Conservation (phyloP, 1,139 yeast genomes). For the Candida sojae region DNA sequence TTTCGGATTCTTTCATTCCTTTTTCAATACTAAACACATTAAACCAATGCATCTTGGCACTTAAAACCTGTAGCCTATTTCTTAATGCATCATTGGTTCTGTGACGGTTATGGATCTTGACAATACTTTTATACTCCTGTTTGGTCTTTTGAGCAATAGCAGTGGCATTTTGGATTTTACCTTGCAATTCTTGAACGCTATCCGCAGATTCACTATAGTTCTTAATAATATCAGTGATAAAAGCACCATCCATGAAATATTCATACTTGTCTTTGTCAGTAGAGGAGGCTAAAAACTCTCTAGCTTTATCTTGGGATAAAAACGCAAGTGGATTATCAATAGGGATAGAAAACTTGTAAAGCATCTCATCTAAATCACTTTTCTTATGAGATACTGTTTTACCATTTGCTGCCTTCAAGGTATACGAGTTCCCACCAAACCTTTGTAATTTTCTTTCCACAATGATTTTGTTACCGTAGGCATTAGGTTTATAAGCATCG, state of each 20-base stretch:
- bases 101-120: constrained; percentile 40
- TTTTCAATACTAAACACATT: constrained; percentile 45
- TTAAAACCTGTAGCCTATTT: constrained; percentile 42
- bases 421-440: constrained; percentile 51
- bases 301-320: constrained; percentile 90
- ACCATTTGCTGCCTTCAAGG: constrained; percentile 53
- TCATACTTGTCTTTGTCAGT: constrained; percentile 70
- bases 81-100: constrained; percentile 44
- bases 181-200: constrained; percentile 41
- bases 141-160: constrained; percentile 26
- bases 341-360: constrained; percentile 72
- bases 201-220: constrained; percentile 47
- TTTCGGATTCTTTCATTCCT: constrained; percentile 17
- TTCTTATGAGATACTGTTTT: constrained; percentile 61
- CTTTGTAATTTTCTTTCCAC: constrained; percentile 70
- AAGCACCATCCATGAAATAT: constrained; percentile 79
- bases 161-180: constrained; percentile 35
- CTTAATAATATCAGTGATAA: constrained; percentile 60
- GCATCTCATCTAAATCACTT: constrained; percentile 64
- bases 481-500: constrained; percentile 63
- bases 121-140: constrained; percentile 35
- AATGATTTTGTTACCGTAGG: constrained; percentile 66
- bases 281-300: constrained; percentile 80
- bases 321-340: constrained; percentile 93
- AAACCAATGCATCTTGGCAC: constrained; percentile 70